Conservation (phyloP, 495 filamentous ascomycete genomes). For the Arthonia radiata region DNA sequence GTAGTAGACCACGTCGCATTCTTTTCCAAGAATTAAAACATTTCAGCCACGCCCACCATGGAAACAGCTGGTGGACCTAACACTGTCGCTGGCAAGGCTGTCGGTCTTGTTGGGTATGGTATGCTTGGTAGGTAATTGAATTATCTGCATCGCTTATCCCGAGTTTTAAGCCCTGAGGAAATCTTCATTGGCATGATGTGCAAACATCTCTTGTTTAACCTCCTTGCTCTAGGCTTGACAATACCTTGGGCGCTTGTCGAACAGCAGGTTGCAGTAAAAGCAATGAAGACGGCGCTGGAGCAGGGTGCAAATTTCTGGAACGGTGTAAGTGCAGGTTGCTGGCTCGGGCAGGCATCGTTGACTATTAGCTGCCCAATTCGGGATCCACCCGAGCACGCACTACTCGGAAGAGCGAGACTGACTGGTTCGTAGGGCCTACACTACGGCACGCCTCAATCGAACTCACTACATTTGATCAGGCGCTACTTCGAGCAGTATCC, state of each 20-base stretch:
- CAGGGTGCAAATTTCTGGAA: constrained; percentile 57
- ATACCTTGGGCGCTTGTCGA: constrained; percentile 36
- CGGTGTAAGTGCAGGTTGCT: too few relatives aligned
- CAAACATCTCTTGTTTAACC: constrained; percentile 1
- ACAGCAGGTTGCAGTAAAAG: constrained; percentile 36
- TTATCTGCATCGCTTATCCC: not conserved
- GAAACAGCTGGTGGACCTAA: too few relatives aligned
- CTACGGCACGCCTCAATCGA: constrained; percentile 47
- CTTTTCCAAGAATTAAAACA: too few relatives aligned
- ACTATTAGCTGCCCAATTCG: too few relatives aligned
- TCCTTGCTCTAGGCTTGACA: constrained; percentile 46
- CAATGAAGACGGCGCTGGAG: constrained; percentile 40
- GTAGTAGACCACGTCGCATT: too few relatives aligned
- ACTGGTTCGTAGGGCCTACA: too few relatives aligned
- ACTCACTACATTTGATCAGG: constrained; percentile 38
- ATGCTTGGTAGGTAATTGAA: constrained; percentile 14
- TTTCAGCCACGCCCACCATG: too few relatives aligned
- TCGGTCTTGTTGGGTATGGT: constrained; percentile 14
- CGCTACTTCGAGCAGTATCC: constrained; percentile 44
- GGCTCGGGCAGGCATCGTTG: too few relatives aligned
- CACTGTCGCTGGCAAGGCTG: constrained; percentile 9
- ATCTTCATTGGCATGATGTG: too few relatives aligned
- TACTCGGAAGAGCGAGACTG: too few relatives aligned
- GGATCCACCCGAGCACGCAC: too few relatives aligned
- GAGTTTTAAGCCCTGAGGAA: too few relatives aligned